phyloP scores from a whole-genome alignment of 2,329 filamentous ascomycete species.

The Madurella fahalii region DNA sequence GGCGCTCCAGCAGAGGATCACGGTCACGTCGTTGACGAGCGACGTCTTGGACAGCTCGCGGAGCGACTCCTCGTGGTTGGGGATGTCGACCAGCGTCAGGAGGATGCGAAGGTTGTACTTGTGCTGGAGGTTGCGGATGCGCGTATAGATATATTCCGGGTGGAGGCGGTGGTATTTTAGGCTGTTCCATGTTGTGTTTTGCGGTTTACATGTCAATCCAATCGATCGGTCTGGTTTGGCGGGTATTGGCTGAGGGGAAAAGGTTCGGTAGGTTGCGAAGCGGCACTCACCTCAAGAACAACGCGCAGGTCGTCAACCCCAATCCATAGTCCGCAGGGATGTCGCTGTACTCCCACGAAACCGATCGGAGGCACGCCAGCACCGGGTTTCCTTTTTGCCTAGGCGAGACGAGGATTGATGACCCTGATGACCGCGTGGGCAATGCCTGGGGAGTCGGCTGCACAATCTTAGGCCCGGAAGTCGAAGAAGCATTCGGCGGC shows the following conservation, averaged over 20 bases:
- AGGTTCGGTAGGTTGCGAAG: background rate
- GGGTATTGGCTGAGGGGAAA: background rate
- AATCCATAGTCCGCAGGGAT: slow-evolving; percentile 93
- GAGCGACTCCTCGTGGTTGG: slow-evolving; percentile 85
- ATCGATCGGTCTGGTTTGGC: no score
- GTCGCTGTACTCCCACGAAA: slow-evolving; percentile 95
- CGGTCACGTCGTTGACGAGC: slow-evolving; percentile 84
- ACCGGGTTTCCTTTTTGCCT: slow-evolving; percentile 95
- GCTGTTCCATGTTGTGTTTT: slow-evolving; percentile 35
- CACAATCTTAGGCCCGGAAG: slow-evolving; percentile 56
- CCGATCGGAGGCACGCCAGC: slow-evolving; percentile 71
- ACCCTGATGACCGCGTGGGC: slow-evolving; percentile 59
- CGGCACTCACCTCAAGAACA: slow-evolving; percentile 67
- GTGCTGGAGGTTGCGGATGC: slow-evolving; percentile 77
- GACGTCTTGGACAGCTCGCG: slow-evolving; percentile 91
- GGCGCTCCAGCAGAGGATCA: slow-evolving; percentile 91
- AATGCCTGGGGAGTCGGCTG: slow-evolving; percentile 89
- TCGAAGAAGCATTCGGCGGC: slow-evolving; percentile 34
- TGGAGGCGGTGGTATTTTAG: slow-evolving; percentile 97
- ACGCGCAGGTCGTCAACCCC: slow-evolving; percentile 79
- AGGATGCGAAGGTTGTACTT: slow-evolving; percentile 85
- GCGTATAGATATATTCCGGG: slow-evolving; percentile 95
- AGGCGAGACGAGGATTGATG: slow-evolving; percentile 82
- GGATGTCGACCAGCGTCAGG: slow-evolving; percentile 89
- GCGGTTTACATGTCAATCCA: background rate